Evolutionary conservation across 768 basidiomycete species (phyloP), one percentile per base, ranked within the genome.

Genomic region (Auricularia sp.): DNA sequence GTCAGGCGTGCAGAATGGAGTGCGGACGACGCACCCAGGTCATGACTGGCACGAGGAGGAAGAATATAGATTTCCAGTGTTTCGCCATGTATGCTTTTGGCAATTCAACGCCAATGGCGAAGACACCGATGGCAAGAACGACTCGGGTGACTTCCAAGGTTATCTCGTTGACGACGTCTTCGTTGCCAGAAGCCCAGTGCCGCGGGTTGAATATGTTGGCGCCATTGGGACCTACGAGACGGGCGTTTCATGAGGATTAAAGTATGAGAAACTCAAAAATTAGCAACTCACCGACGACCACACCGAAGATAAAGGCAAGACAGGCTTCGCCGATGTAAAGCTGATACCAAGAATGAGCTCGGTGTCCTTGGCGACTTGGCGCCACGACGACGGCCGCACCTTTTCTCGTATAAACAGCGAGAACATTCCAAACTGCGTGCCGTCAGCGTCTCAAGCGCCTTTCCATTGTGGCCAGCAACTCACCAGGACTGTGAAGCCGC

Each of bases 101-200:
- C 73, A 98, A 80, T 73, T 99, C 97, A 29, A 98, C 97, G 16
- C 97, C 97, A 63, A 99, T 92, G 7, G 96, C 96, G 73, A 99
- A 99, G 0, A 99, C 96, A 21, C 94, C 94, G 63, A 98, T 90
- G 16, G 96, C 97, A 37, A 99, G 85, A 56, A 98, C 90, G 65
- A 98, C 87, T 16, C 97, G 83, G 8, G 92, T 94, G 64, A 86
- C 71, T 75, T 99, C 97, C 65, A 99, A 82, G 1, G 93, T 95
- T 66, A 99, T 90, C 29, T 78, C 76, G 75, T 98, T 92, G 11
- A 81, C 78, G 1, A 71, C 70, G 37, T 81, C 77, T 34, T 70
- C 69, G 35, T 61, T 63, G 21, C 75, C 75, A n/a, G 68, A 69
- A 1, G 83, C 85, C 92, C 93, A 96, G 8, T 81, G 77, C 58